These are phyloP conservation scores for Tolypocladium paradoxum DNA, from an alignment of 2,329 filamentous ascomycete genomes.

Conservation along the genomic window DNA sequence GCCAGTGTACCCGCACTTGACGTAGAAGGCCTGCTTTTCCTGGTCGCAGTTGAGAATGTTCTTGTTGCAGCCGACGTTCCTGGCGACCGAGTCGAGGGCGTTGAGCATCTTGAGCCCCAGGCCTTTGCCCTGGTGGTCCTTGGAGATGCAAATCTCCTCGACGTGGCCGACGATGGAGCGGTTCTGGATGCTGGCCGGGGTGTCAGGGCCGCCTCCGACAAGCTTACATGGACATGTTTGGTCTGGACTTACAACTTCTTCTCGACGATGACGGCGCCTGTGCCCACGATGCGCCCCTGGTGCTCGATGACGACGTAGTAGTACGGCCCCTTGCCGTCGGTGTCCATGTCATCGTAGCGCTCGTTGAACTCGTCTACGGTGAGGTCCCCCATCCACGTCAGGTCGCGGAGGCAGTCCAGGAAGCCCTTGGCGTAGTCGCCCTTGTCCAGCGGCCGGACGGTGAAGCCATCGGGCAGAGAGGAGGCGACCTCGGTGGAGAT, in stretches of 20 bases:
- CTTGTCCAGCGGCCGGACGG: constrained; percentile 57
- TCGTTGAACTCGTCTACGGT: constrained; percentile 53
- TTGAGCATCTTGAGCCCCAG: constrained; percentile 67
- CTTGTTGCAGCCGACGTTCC: constrained; percentile 70
- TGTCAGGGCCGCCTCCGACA: background rate
- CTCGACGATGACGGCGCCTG: constrained; percentile 67
- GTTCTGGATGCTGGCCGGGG: constrained; percentile 44
- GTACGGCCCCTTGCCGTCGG: constrained; percentile 37
- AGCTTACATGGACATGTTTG: too few species aligned
- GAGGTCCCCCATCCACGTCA: constrained; percentile 69
- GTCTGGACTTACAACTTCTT: constrained; percentile 53
- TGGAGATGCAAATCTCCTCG: constrained; percentile 72
- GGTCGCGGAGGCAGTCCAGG: constrained; percentile 62
- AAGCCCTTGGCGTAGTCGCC: constrained; percentile 61
- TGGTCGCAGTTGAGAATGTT: constrained; percentile 71
- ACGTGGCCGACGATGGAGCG: constrained; percentile 66
- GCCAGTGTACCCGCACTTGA: constrained; percentile 15
- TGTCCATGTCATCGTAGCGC: constrained; percentile 51
- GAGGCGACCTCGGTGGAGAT: constrained; percentile 52
- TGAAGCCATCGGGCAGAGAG: constrained; percentile 57
- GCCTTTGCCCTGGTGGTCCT: constrained; percentile 73
- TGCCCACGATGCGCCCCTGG: constrained; percentile 54
- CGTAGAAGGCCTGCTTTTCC: constrained; percentile 70
- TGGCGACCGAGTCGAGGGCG: constrained; percentile 62
- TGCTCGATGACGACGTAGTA: constrained; percentile 64